Conservation (phyloP, 2,329 filamentous ascomycete genomes). For the Beauveria sp. region DNA sequence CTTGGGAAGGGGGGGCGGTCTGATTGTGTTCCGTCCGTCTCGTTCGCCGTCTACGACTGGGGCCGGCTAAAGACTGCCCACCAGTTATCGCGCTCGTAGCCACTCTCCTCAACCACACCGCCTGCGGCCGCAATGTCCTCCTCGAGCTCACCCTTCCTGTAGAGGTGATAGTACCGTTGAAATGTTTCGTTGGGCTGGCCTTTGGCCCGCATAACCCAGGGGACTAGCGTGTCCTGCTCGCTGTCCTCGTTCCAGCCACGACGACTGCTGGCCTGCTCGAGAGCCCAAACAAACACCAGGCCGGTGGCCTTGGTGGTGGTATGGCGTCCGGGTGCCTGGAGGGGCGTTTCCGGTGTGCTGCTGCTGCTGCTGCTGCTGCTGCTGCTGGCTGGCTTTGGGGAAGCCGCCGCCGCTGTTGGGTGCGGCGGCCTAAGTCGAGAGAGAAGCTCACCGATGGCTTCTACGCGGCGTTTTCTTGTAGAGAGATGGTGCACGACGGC, state of each 20-base stretch:
- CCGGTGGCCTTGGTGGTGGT: constrained; percentile 47
- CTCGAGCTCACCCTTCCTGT: constrained; percentile 79
- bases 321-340: constrained; percentile 11
- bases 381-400: neutral
- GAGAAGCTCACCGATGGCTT: constrained; percentile 65
- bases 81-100: constrained; percentile 98
- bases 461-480: constrained; percentile 62
- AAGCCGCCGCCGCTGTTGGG: constrained; percentile 43
- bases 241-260: constrained; percentile 80
- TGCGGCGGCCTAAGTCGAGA: constrained; percentile 1
- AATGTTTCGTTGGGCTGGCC: constrained; percentile 50
- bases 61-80: constrained; percentile 61
- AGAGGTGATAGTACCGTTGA: constrained; percentile 92
- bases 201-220: constrained; percentile 66
- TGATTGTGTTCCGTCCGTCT: constrained; percentile 7
- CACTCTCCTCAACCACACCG: constrained; percentile 66
- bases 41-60: neutral
- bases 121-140: constrained; percentile 67
- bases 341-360: neutral
- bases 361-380: neutral
- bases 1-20: neutral
- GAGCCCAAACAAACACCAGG: constrained; percentile 87
- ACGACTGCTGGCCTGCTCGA: constrained; percentile 82
- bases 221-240: constrained; percentile 88
- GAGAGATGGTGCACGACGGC: constrained; percentile 93